Conservation (phyloP, 768 basidiomycete species). For the Neoboletus magnificus region DNA sequence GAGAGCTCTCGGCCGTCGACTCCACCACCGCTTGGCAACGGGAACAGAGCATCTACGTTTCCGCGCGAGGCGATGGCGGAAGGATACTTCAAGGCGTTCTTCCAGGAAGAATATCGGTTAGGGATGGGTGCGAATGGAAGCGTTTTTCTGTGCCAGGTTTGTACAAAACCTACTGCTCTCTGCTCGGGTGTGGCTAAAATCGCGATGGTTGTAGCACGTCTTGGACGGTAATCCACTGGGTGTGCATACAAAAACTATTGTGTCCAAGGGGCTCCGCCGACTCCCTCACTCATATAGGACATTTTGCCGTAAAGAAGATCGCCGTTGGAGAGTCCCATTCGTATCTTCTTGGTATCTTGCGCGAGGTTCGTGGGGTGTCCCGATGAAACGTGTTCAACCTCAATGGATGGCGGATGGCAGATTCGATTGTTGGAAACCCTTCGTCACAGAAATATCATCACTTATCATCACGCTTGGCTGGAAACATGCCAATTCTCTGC, state of each 20-base stretch:
- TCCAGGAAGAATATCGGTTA: conserved; percentile 81
- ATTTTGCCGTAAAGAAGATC: conserved; percentile 95
- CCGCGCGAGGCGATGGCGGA: conserved; percentile 77
- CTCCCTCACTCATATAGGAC: conserved; percentile 41
- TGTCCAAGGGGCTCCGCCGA: conserved; percentile 2
- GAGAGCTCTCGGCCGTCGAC: conserved; percentile 54
- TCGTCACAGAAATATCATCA: conserved; percentile 90
- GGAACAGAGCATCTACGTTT: conserved; percentile 40
- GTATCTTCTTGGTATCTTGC: conserved; percentile 78
- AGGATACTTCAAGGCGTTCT: conserved; percentile 92
- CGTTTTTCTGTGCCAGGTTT: conserved; percentile 84
- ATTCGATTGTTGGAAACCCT: conserved; percentile 83
- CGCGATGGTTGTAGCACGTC: conserved; percentile 53
- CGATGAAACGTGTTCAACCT: neutral
- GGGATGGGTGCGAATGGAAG: conserved; percentile 96
- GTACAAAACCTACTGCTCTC: conserved; percentile 8
- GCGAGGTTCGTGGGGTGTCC: conserved; percentile 49
- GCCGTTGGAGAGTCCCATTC: conserved; percentile 89
- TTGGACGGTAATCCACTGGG: conserved; percentile 85
- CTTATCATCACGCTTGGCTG: conserved; percentile 95
- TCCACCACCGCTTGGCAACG: conserved; percentile 36
- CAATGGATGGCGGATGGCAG: conserved; percentile 29
- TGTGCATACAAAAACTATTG: conserved; percentile 20
- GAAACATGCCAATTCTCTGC: conserved; percentile 82
- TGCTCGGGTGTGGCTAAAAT: conserved; percentile 2